These are phyloP conservation scores for Scheffersomyces parashehatae DNA, from an alignment of 1,139 yeast genomes.

Conservation along the genomic window DNA sequence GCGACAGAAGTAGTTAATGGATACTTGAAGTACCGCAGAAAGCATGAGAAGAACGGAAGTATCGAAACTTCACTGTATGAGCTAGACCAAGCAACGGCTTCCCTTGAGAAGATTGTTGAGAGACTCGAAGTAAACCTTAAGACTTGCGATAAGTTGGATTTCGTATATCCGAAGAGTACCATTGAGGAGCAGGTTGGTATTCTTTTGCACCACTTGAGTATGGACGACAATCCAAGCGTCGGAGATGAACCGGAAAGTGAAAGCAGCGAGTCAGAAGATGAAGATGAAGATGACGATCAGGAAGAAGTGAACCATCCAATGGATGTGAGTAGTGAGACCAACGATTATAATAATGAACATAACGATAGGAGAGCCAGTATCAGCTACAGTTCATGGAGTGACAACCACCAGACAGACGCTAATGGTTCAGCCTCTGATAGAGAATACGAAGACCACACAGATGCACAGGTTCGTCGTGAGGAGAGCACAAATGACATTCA, in stretches of 20 bases:
- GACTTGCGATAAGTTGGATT: slow-evolving; percentile 30
- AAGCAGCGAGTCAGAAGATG: slow-evolving; percentile 5
- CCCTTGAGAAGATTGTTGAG: slow-evolving; percentile 14
- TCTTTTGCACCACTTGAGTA: neutral
- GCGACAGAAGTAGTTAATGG: slow-evolving; percentile 13
- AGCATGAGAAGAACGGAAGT: neutral
- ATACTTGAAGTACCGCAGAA: neutral
- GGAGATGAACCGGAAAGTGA: slow-evolving; percentile 1
- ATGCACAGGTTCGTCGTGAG: no score
- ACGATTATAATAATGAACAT: slow-evolving; percentile 1
- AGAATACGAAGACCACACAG: no score
- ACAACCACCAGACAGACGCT: no score
- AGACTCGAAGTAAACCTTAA: slow-evolving; percentile 23
- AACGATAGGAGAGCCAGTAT: neutral
- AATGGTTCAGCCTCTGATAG: no score
- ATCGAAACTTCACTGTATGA: slow-evolving; percentile 2
- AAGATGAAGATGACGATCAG: slow-evolving; percentile 9
- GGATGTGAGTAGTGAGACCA: no score
- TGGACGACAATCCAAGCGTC: neutral
- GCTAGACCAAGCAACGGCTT: slow-evolving; percentile 4
- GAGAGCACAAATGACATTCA: no score
- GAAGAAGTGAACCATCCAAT: slow-evolving; percentile 1
- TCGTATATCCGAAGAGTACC: slow-evolving; percentile 27
- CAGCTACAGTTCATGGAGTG: no score
- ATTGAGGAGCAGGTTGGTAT: slow-evolving; percentile 15